Evolutionary conservation across 768 basidiomycete species (phyloP).

Genomic region (Floccularia luteovirens): DNA sequence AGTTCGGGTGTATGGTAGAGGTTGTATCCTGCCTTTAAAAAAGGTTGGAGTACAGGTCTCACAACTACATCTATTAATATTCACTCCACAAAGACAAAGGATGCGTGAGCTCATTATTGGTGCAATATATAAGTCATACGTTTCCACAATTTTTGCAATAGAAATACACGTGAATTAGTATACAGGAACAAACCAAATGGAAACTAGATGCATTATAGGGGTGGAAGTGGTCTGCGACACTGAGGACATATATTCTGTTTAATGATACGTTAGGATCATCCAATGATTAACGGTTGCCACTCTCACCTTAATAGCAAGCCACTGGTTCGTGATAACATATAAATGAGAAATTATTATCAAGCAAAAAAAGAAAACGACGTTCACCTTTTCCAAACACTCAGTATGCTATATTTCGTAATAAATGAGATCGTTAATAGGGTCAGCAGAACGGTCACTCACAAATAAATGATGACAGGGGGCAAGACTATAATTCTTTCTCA

Average conservation of each 20-base stretch:
- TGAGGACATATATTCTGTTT: slow-evolving; percentile 85
- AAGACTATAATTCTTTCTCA: slow-evolving; percentile 69
- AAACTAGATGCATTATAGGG: slow-evolving; percentile 37
- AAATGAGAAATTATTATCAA: slow-evolving; percentile 9
- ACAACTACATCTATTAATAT: no score
- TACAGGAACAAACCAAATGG: no score
- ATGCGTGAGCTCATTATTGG: no score
- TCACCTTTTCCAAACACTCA: slow-evolving; percentile 73
- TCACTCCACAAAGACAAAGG: no score
- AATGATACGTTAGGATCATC: slow-evolving; percentile 1
- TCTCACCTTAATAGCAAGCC: slow-evolving; percentile 68
- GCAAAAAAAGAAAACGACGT: neutral
- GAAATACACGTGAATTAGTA: no score
- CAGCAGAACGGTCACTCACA: slow-evolving; percentile 34
- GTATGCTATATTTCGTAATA: slow-evolving; percentile 55
- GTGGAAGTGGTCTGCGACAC: slow-evolving; percentile 78
- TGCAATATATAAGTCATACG: no score
- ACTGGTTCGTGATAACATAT: slow-evolving; percentile 35
- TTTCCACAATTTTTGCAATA: no score
- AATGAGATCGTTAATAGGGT: neutral
- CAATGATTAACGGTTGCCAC: neutral
- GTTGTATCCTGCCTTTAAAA: slow-evolving; percentile 1
- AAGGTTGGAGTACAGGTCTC: neutral
- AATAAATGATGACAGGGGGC: slow-evolving; percentile 90
- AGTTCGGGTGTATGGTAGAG: neutral